Evolutionary conservation across 805 yeast genomes (phyloP), one percentile per base, ranked within the genome.

Genomic region (Teunomyces kruisii): DNA sequence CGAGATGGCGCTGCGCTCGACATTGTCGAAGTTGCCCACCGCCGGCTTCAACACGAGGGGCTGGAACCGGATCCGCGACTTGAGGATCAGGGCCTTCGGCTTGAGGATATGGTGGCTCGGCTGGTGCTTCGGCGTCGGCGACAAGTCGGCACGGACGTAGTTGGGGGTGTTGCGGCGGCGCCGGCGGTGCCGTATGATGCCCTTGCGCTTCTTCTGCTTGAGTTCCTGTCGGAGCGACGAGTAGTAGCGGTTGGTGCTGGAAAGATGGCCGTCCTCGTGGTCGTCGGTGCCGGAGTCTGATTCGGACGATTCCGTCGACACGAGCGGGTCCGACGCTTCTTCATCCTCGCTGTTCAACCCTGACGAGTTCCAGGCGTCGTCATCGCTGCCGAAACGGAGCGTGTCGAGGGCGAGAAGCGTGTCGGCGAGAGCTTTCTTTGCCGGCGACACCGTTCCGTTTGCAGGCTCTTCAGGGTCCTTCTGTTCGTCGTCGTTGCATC

Each of bases 11-110:
- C 50, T 46, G 10, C 54, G 31, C 24, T 48, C 49, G 15, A 42
- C 32, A 28, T 39, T 40, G 35, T 46, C 44, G 12, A 9, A 22
- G 13, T 29, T 16, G 3, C 16, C 13, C 13, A 15, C 12, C 24
- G 9, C 14, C 14, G 30, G 32, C 6, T 6, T 15, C 7, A 15
- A 8, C n/a, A 10, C 19, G 35, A n/a, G 28, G 9, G 24, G 14
- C 32, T 3, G 40, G 24, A 15, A 16, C 24, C 17, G 12, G 27
- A 10, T 22, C 9, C 37, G 14, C 37, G 53, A 44, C 53, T 71
- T 71, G 40, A 72, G 52, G n/a, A 72, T 72, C n/a, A 73, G 67
- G 31, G 63, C 55, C 50, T 68, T 67, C 1, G 77, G 77, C 51
- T 68, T 64, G 30, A 72, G 54, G 2, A 58, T 63, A 40, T 67